These are phyloP conservation scores for Avena atlantica DNA, from an alignment of 176 grass and related monocot genomes.

Conservation along the genomic window DNA sequence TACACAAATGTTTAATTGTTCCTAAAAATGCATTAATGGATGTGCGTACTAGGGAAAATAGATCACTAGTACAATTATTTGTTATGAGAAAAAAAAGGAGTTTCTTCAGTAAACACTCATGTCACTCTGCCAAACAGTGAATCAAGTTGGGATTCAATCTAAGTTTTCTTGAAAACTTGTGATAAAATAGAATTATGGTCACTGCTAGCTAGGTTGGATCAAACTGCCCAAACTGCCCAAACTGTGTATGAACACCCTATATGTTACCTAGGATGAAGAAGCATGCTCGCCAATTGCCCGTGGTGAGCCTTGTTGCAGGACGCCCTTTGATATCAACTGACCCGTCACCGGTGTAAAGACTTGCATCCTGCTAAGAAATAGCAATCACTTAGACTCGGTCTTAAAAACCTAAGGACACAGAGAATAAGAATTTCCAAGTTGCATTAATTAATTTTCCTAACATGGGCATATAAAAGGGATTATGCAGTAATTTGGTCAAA, in stretches of 20 bases:
- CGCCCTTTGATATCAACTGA: conserved; percentile 58
- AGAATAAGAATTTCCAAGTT: neutral
- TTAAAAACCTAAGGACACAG: neutral
- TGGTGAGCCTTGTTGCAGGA: conserved; percentile 50
- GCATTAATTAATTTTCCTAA: neutral
- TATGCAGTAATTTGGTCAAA: neutral
- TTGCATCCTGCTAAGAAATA: conserved; percentile 45
- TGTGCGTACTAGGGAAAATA: neutral
- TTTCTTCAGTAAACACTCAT: neutral
- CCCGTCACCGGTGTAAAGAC: conserved; percentile 61
- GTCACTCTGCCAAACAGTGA: neutral
- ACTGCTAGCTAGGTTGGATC: neutral
- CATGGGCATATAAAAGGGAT: neutral
- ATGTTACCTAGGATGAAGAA: conserved; percentile 65
- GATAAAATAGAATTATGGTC: neutral
- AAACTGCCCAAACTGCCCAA: neutral
- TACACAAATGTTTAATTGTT: conserved; percentile 1
- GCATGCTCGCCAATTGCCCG: conserved; percentile 73
- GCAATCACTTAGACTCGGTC: conserved; percentile 9
- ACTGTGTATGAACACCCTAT: neutral
- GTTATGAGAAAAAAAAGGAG: neutral
- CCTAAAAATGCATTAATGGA: neutral
- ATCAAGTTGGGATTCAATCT: neutral
- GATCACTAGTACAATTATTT: neutral
- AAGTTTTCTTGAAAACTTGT: neutral